Conservation (phyloP, 371 early-diverging fungal species). For the Apophysomyces elegans region DNA sequence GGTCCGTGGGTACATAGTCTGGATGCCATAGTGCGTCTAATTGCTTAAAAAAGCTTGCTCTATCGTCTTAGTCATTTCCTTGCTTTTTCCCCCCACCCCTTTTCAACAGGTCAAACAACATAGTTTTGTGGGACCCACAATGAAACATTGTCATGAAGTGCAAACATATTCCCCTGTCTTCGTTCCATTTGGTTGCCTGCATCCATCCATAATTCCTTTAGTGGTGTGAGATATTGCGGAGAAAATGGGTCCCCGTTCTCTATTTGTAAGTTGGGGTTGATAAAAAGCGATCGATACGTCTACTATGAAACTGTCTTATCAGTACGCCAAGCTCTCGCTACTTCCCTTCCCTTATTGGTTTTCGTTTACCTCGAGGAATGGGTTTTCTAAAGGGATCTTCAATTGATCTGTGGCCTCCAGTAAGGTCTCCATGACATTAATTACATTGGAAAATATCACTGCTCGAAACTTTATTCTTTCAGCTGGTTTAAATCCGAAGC, state of each 20-base stretch:
- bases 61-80: not conserved
- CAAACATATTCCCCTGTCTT: conserved; percentile 71
- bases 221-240: conserved; percentile 13
- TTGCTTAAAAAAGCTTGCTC: conserved; percentile 71
- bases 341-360: conserved; percentile 73
- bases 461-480: conserved; percentile 82
- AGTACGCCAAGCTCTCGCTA: conserved; percentile 50
- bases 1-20: conserved; percentile 79
- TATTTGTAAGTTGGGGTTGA: not conserved
- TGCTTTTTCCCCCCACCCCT: not conserved
- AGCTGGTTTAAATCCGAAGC: conserved; percentile 76
- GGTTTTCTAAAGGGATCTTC: conserved; percentile 17
- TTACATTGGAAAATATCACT: conserved; percentile 81
- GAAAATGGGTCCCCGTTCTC: conserved; percentile 9
- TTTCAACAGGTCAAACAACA: not conserved
- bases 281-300: conserved; percentile 57
- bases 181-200: conserved; percentile 68
- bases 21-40: conserved; percentile 72
- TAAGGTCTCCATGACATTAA: conserved; percentile 83
- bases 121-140: conserved; percentile 53
- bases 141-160: conserved; percentile 77
- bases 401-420: conserved; percentile 80
- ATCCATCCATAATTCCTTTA: conserved; percentile 68
- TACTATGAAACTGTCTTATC: not conserved
- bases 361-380: conserved; percentile 49